Evolutionary conservation across 306 rosid species (phyloP), one percentile per base, ranked within the genome.

Genomic region (Luffa aegyptiaca): DNA sequence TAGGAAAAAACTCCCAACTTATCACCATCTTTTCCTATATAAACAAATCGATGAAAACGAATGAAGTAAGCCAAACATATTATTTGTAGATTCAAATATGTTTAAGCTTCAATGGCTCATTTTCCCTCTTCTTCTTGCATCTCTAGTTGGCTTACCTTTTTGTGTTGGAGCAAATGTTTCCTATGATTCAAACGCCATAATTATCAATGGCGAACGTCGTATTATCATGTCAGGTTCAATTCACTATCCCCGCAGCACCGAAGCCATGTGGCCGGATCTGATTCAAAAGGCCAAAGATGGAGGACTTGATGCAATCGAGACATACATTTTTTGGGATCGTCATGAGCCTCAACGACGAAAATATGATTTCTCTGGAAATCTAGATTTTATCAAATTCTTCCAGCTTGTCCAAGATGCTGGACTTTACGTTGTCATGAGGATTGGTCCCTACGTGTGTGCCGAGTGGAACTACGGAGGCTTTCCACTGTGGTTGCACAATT

Each of bases 391-490:
- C 8, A 85, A 80, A 80, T 93, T 93, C 84, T 83, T 92, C 9
- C 87, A 87, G 87, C 86, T 88, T 82, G 84, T 88, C 61, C 89
- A 90, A 83, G 92, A 89, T 52, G 96, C 88, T 35, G 93, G 96
- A 11, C 86, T 93, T 14, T 92, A 90, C 63, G 92, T 77, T 6
- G 72, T 90, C 79, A 96, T 93, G 59, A 82, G 98, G 80, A 89
- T 93, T 79, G 97, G 97, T 84, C 98, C 98, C 5, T 93, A 87
- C 84, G 89, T 90, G 44, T 88, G 90, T 86, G 81, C 90, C 78
- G 97, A 92, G 88, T 89, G 93, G 86, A 70, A 87, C 18, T 90
- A 90, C 3, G 98, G 98, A 75, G 98, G 97, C 82, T 76, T 93
- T 21, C 96, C 98, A 1, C 8, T 87, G 76, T 93, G 98, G 96